A percentile compares a stretch with the other conserved stretches of the same genome.
These are phyloP conservation scores for Tulasnella sp. DNA, from an alignment of 768 basidiomycete genomes.

Conservation along the genomic window DNA sequence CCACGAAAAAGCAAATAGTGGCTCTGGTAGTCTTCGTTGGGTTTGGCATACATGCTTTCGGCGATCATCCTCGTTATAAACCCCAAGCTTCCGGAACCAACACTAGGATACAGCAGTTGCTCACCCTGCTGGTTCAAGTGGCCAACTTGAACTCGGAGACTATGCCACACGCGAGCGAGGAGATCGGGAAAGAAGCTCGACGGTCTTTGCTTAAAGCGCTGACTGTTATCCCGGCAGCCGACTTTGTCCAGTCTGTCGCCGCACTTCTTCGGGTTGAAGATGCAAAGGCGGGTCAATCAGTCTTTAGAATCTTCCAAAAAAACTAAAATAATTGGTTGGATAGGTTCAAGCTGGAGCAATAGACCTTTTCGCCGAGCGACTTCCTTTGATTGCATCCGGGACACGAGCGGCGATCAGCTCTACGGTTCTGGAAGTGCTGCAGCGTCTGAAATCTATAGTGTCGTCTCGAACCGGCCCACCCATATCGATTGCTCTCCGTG, in stretches of 20 bases:
- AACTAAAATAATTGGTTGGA: neutral
- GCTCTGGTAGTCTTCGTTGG: slow-evolving; percentile 65
- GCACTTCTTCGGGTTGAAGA: slow-evolving; percentile 57
- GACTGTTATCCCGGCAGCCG: slow-evolving; percentile 60
- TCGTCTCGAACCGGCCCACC: neutral
- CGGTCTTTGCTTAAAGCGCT: slow-evolving; percentile 54
- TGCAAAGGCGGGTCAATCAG: slow-evolving; percentile 44
- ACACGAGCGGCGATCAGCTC: slow-evolving; percentile 52
- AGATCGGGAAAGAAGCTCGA: slow-evolving; percentile 41
- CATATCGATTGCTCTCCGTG: slow-evolving; percentile 35
- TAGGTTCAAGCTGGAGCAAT: slow-evolving; percentile 69
- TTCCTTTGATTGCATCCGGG: slow-evolving; percentile 56
- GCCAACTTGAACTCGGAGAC: neutral
- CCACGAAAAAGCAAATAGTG: slow-evolving; percentile 59
- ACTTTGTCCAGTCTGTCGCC: slow-evolving; percentile 60
- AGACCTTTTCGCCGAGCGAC: slow-evolving; percentile 61
- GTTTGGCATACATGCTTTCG: slow-evolving; percentile 45
- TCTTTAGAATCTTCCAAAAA: too few species aligned
- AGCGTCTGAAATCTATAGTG: slow-evolving; percentile 39
- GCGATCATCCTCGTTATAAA: slow-evolving; percentile 32
- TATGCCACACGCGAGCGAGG: neutral
- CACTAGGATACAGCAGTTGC: slow-evolving; percentile 14
- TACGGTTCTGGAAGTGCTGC: slow-evolving; percentile 53
- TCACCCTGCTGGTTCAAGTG: slow-evolving; percentile 15
- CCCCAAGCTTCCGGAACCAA: slow-evolving; percentile 28